Evolutionary conservation across 192 early-diverging fungal species (phyloP).

Genomic region (Geosiphon pyriformis): DNA sequence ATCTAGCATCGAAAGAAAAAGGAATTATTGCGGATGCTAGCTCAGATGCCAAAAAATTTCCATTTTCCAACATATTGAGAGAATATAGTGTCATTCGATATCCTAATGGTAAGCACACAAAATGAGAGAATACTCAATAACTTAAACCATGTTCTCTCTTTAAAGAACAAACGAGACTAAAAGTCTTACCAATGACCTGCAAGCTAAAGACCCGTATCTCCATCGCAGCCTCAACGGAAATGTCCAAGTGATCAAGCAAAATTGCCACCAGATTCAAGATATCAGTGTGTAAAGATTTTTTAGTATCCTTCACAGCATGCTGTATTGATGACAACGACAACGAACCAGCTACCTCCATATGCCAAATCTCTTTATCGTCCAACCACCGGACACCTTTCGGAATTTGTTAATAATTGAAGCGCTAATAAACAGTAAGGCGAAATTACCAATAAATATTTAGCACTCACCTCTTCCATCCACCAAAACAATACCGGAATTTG

Average conservation of each 20-base stretch:
- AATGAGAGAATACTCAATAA: no score
- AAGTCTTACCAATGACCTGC: no score
- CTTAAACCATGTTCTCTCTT: no score
- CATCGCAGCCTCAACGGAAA: neutral
- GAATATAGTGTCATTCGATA: constrained; percentile 16
- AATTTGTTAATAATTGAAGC: neutral
- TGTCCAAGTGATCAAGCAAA: neutral
- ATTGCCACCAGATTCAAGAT: constrained; percentile 15
- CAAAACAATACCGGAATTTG: constrained; percentile 19
- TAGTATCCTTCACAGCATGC: constrained; percentile 7
- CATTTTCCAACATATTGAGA: constrained; percentile 10
- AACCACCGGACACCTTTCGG: neutral
- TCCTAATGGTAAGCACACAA: no score
- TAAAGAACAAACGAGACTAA: no score
- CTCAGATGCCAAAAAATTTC: no score
- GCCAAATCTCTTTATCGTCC: constrained; percentile 11
- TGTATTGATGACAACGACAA: neutral
- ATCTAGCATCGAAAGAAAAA: constrained; percentile 8
- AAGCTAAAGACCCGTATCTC: constrained; percentile 18
- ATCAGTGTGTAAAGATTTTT: constrained; percentile 9
- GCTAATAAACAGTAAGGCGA: neutral
- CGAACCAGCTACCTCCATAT: constrained; percentile 18
- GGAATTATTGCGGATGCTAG: neutral
- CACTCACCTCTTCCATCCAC: constrained; percentile 10
- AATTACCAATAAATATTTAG: constrained; percentile 6